phyloP scores from a whole-genome alignment of 2,329 filamentous ascomycete species.

The Sphaerulina musiva region DNA sequence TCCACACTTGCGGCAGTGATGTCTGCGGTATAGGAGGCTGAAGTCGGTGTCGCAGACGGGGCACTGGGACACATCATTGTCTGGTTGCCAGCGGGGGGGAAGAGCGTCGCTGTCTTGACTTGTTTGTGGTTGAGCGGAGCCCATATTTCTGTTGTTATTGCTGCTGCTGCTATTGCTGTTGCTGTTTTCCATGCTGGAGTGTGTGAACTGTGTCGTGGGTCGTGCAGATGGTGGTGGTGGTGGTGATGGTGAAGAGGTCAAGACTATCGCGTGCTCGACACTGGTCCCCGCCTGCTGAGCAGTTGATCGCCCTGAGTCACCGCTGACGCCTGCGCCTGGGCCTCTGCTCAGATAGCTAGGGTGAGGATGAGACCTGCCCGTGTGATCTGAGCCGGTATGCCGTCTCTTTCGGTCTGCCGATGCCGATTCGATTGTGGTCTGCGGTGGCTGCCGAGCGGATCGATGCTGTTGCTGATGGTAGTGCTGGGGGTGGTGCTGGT shows the following conservation, averaged over 20 bases:
- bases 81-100: slow-evolving; percentile 80
- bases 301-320: background rate
- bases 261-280: slow-evolving; percentile 22
- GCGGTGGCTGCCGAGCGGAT: background rate
- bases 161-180: background rate
- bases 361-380: slow-evolving; percentile 23
- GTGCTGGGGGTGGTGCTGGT: background rate
- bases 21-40: slow-evolving; percentile 78
- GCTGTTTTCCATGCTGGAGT: slow-evolving; percentile 10
- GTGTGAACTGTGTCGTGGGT: background rate
- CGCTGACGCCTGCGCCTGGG: background rate
- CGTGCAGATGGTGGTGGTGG: background rate
- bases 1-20: slow-evolving; percentile 94
- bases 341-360: slow-evolving; percentile 5
- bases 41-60: slow-evolving; percentile 78
- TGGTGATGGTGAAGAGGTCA: slow-evolving; percentile 17
- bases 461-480: slow-evolving; percentile 1
- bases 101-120: slow-evolving; percentile 41
- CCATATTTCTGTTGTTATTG: background rate
- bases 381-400: slow-evolving; percentile 24
- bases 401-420: slow-evolving; percentile 25
- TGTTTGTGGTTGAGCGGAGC: background rate
- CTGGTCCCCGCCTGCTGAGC: slow-evolving; percentile 10
- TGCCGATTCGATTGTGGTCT: slow-evolving; percentile 16
- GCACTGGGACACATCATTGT: slow-evolving; percentile 72